Evolutionary conservation across 148 eudicot genomes (phyloP), one percentile per base, ranked within the genome.

Genomic region (Rhododendron molle): DNA sequence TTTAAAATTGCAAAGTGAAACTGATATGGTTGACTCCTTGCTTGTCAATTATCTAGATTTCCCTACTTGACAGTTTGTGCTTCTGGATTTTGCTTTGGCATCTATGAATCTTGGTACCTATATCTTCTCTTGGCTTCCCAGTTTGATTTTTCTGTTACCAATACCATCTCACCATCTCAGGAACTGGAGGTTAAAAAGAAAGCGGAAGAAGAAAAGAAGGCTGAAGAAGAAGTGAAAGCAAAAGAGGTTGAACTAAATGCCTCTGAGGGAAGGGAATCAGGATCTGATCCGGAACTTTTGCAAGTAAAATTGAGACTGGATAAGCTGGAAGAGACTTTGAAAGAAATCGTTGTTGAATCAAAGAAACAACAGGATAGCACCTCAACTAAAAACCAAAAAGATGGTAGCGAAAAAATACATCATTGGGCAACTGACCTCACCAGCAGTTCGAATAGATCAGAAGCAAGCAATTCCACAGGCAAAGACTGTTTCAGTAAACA

Each of bases 291-390:
- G 1, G 93, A 93, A 83, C 87, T 96, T 47, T 85, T 83, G 71
- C 90, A 93, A 85, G 95, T 95, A 43, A 94, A 91, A 84, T 93
- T 73, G 86, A 94, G 98, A 85, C 90, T 96, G 46, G 89, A 90
- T 65, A 94, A 93, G 72, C 88, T 95, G 30, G 98, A 96, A 87
- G 93, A 86, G 86, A 83, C 93, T 23, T 77, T 96, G 36, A 92
- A 94, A 60, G 96, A 94, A 87, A 92, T 95, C 76, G 94, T 83
- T n/a, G 92, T 83, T 34, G 93, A 88, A 86, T 89, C 93, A 12
- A 92, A 91, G 88, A 92, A 91, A 76, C 91, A 83, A 88, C 49
- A 82, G 76, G 86, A 72, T 30, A 85, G 79, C 44, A 85, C 79
- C 38, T 38, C 80, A 82, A 74, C 50, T 12, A 88, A 88, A 81